phyloP scores from a whole-genome alignment of 176 grass and related monocot genomes.

The Hordeum marinum region DNA sequence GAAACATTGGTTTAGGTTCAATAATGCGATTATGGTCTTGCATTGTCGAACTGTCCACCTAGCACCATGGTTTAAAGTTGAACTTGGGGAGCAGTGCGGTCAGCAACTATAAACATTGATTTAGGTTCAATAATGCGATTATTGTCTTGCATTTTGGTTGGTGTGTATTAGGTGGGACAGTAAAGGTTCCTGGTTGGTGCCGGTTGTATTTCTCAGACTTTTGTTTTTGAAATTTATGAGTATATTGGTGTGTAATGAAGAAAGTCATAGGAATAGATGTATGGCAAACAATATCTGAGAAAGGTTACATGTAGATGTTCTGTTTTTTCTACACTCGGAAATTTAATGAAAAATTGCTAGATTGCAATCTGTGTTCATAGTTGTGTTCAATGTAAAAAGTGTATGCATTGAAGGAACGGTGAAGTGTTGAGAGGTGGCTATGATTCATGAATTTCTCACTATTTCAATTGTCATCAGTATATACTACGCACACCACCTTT shows the following conservation, averaged over 20 bases:
- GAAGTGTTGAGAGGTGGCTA: not conserved
- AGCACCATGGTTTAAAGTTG: no score
- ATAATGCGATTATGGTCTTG: no score
- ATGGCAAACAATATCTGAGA: not conserved
- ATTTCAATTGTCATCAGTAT: no score
- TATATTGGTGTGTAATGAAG: not conserved
- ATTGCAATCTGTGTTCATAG: no score
- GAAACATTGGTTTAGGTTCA: no score
- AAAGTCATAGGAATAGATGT: not conserved
- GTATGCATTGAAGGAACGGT: not conserved
- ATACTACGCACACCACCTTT: no score
- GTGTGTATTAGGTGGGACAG: not conserved
- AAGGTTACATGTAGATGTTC: not conserved
- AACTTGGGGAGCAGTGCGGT: no score
- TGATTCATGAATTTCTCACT: not conserved
- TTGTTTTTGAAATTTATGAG: not conserved
- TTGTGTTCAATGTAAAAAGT: no score
- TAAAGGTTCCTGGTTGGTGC: not conserved
- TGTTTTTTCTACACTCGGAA: not conserved
- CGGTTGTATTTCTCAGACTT: not conserved
- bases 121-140: not conserved
- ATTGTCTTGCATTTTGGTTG: not conserved
- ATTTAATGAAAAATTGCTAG: not conserved
- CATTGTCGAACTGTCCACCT: no score
- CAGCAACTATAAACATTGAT: no score